Conservation (phyloP, 345 rosid species). For the Zanthoxylum bungeanum region DNA sequence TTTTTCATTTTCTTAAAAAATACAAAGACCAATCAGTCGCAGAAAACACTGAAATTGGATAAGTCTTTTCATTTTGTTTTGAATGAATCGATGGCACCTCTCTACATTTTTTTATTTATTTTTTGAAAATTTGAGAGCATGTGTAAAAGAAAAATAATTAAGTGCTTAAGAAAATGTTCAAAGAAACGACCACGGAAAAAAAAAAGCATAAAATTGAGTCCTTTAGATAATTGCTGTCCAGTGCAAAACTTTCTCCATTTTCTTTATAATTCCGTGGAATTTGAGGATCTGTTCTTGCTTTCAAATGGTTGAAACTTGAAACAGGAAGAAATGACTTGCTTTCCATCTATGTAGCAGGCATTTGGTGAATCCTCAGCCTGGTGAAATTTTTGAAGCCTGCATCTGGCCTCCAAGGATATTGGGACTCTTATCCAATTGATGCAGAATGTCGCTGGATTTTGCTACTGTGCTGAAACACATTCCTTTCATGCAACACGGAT, state of each 20-base stretch:
- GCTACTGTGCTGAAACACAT: constrained; percentile 77
- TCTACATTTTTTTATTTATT: too few species aligned
- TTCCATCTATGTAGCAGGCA: neutral
- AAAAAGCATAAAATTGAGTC: neutral
- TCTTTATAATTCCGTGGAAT: neutral
- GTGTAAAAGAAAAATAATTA: too few species aligned
- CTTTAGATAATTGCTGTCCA: neutral
- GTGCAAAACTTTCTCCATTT: neutral
- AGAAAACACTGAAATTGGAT: neutral
- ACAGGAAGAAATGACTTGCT: constrained; percentile 3
- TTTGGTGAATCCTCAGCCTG: constrained; percentile 46
- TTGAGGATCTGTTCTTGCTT: neutral
- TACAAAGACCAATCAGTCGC: neutral
- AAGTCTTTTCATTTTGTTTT: neutral
- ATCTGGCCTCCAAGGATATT: constrained; percentile 89
- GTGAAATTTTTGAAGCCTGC: constrained; percentile 90
- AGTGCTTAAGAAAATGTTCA: neutral
- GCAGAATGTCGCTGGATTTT: constrained; percentile 95
- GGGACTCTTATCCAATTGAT: constrained; percentile 99
- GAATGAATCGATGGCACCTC: neutral
- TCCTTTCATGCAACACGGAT: constrained; percentile 80
- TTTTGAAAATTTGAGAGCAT: too few species aligned
- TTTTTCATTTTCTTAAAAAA: neutral
- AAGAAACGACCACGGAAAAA: neutral
- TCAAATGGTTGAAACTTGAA: too few species aligned